A percentile compares a stretch with the other conserved stretches of the same genome.
phyloP scores from a whole-genome alignment of 2,329 filamentous ascomycete genomes.

The Leptographium flavum region DNA sequence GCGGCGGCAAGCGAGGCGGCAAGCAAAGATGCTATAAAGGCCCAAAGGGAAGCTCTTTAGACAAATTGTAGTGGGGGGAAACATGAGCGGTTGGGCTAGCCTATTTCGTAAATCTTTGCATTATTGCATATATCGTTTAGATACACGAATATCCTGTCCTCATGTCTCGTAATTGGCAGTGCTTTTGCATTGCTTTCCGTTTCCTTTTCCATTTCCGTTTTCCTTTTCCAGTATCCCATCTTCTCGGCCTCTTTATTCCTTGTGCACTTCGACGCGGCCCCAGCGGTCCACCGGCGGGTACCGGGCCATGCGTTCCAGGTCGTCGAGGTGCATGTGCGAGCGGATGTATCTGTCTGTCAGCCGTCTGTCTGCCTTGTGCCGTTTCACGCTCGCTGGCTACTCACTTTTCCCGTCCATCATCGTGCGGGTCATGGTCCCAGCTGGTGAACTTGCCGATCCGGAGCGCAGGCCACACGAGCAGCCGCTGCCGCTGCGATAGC shows the following conservation, averaged over 20 bases:
- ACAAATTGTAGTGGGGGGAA: too few species aligned
- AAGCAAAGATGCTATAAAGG: too few species aligned
- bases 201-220: too few species aligned
- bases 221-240: too few species aligned
- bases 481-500: constrained; percentile 62
- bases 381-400: constrained; percentile 9
- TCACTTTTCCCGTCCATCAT: constrained; percentile 54
- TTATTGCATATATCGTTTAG: too few species aligned
- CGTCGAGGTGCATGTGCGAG: constrained; percentile 66
- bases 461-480: constrained; percentile 67
- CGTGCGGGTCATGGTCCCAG: constrained; percentile 74
- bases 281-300: constrained; percentile 51
- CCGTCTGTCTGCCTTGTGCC: neutral
- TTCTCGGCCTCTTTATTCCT: too few species aligned
- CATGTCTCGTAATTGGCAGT: too few species aligned
- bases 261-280: constrained; percentile 27
- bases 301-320: constrained; percentile 62
- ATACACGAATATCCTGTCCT: too few species aligned
- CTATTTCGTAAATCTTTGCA: too few species aligned
- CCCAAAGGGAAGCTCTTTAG: too few species aligned
- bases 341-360: constrained; percentile 59
- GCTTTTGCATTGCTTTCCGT: too few species aligned
- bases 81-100: too few species aligned
- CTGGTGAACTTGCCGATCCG: constrained; percentile 60
- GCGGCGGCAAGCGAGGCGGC: neutral